phyloP scores from a whole-genome alignment of 2,329 filamentous ascomycete genomes.

The Aspergillus sp. region DNA sequence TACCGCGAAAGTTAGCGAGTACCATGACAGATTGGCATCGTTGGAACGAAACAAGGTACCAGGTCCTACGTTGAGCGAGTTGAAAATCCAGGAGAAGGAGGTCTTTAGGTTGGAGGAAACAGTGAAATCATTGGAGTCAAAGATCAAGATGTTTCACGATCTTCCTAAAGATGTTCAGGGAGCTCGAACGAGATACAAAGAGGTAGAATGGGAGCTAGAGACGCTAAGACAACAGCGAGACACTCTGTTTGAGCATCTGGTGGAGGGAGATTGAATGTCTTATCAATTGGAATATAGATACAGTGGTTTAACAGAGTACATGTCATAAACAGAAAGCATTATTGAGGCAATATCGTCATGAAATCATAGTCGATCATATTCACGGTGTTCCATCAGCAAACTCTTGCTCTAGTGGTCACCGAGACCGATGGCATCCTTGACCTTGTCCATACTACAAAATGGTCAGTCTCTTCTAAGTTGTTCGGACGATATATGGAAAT shows the following conservation, averaged over 20 bases:
- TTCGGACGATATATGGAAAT: background rate
- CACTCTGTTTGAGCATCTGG: conserved; percentile 69
- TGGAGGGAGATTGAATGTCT: conserved; percentile 41
- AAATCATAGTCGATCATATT: conserved; percentile 13
- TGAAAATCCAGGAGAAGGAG: conserved; percentile 57
- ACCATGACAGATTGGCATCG: conserved; percentile 54
- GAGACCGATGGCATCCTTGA: conserved; percentile 43
- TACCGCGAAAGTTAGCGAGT: conserved; percentile 64
- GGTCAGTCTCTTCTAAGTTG: conserved; percentile 6
- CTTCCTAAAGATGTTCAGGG: conserved; percentile 68
- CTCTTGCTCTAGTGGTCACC: conserved; percentile 24
- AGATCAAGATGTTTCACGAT: conserved; percentile 65
- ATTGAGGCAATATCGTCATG: conserved; percentile 23
- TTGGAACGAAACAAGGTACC: conserved; percentile 30
- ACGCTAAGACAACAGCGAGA: conserved; percentile 64
- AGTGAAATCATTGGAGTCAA: conserved; percentile 63
- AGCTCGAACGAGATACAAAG: conserved; percentile 68
- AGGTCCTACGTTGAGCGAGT: conserved; percentile 45
- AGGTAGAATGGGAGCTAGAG: conserved; percentile 62
- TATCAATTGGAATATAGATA: background rate
- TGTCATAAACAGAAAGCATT: conserved; percentile 5
- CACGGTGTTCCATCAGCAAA: background rate
- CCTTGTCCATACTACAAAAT: conserved; percentile 38
- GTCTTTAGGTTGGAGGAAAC: conserved; percentile 59
- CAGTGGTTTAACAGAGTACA: background rate